phyloP scores from a whole-genome alignment of 1,284 basidiomycete species.

The Papiliotrema terrestris region DNA sequence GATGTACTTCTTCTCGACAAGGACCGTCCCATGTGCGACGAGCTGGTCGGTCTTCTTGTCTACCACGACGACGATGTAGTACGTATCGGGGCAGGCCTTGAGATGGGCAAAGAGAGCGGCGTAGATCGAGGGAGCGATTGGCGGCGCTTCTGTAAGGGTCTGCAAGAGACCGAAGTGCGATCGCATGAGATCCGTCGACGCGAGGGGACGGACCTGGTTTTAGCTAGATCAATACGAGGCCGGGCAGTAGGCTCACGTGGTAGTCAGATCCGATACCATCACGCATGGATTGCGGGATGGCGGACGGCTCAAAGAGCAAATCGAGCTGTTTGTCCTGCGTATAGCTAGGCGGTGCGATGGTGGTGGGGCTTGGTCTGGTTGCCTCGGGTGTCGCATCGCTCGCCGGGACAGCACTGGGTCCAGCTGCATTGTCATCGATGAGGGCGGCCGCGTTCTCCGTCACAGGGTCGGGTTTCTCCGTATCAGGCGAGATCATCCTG shows the following conservation, averaged over 20 bases:
- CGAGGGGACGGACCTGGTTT: slow-evolving; percentile 76
- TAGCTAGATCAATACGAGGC: neutral
- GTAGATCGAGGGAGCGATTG: slow-evolving; percentile 70
- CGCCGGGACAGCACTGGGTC: neutral
- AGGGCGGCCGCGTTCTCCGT: neutral
- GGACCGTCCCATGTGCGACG: slow-evolving; percentile 77
- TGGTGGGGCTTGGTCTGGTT: neutral
- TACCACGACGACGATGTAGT: slow-evolving; percentile 82
- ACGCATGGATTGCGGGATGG: slow-evolving; percentile 52
- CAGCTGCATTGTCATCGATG: neutral
- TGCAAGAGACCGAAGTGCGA: slow-evolving; percentile 80
- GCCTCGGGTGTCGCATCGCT: neutral
- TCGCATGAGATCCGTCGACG: slow-evolving; percentile 76
- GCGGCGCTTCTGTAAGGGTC: slow-evolving; percentile 72
- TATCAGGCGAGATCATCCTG: neutral
- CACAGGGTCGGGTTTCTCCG: neutral
- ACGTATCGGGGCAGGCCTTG: slow-evolving; percentile 56
- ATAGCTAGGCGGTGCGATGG: slow-evolving; percentile 41
- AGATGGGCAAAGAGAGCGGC: slow-evolving; percentile 60
- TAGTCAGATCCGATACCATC: slow-evolving; percentile 23
- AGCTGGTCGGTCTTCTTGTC: slow-evolving; percentile 70
- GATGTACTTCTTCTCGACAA: slow-evolving; percentile 90
- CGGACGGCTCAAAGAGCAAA: slow-evolving; percentile 66
- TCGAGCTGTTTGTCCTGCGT: slow-evolving; percentile 68
- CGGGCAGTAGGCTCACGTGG: slow-evolving; percentile 16